Evolutionary conservation across 1,284 basidiomycete genomes (phyloP).

Genomic region (Exobasidium cylindrosporum): DNA sequence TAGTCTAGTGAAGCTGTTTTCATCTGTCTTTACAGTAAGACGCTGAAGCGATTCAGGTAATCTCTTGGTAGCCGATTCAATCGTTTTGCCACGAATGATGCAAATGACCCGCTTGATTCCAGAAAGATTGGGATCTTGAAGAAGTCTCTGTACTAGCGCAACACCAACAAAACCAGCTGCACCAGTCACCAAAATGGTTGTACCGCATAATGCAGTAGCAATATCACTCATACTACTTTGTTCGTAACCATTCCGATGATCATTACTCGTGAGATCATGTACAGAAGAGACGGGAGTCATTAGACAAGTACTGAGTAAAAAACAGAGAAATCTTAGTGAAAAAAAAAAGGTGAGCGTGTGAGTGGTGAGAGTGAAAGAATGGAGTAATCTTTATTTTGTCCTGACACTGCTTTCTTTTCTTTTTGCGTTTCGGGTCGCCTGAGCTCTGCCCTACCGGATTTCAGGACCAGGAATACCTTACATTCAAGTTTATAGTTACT

Average conservation of each 20-base stretch:
- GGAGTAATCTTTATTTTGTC: no score
- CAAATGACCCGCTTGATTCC: slow-evolving; percentile 29
- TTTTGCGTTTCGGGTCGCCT: no score
- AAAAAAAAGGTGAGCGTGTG: no score
- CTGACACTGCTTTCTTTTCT: no score
- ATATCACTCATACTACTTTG: not conserved
- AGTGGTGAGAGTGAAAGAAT: no score
- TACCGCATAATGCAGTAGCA: slow-evolving; percentile 23
- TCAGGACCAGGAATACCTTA: no score
- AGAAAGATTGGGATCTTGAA: slow-evolving; percentile 21
- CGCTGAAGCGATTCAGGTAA: slow-evolving; percentile 12
- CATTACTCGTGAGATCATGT: no score
- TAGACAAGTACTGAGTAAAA: no score
- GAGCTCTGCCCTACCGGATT: no score
- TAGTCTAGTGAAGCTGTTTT: slow-evolving; percentile 22
- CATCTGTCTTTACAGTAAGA: not conserved
- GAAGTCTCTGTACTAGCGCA: slow-evolving; percentile 26
- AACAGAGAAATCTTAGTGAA: no score
- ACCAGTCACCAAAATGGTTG: slow-evolving; percentile 30
- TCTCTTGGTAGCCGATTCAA: slow-evolving; percentile 26
- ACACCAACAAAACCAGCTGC: slow-evolving; percentile 35
- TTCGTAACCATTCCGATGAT: no score
- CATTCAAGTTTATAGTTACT: no score
- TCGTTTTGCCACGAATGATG: slow-evolving; percentile 28
- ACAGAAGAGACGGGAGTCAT: not conserved